Evolutionary conservation across 441 rosid genomes (phyloP).

Genomic region (Cnidoscolus chayamansa): DNA sequence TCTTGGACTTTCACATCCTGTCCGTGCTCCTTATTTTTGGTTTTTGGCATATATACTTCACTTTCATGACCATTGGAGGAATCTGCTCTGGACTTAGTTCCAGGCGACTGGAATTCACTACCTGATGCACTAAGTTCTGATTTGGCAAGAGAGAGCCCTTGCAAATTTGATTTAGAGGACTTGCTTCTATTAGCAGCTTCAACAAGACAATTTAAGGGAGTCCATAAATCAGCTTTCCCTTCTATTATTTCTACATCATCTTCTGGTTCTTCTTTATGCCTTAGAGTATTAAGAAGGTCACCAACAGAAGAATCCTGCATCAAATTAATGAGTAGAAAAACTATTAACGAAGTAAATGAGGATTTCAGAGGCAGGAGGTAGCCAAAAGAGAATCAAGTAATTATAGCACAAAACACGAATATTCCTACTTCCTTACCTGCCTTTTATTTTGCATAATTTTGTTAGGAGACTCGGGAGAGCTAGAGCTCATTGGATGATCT

Average conservation of each 20-base stretch:
- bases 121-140: constrained; percentile 30
- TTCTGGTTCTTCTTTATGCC: constrained; percentile 29
- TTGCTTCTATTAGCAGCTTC: constrained; percentile 79
- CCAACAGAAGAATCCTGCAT: constrained; percentile 41
- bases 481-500: constrained; percentile 42
- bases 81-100: constrained; percentile 34
- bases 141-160: constrained; percentile 32
- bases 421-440: constrained; percentile 43
- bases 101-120: constrained; percentile 30
- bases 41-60: constrained; percentile 30
- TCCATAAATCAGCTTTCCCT: constrained; percentile 62
- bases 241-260: constrained; percentile 38
- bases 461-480: constrained; percentile 45
- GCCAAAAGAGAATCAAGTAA: constrained; percentile 4
- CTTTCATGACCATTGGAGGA: constrained; percentile 29
- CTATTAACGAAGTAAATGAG: background rate
- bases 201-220: constrained; percentile 68
- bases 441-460: constrained; percentile 33
- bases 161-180: constrained; percentile 47
- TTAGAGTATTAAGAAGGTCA: constrained; percentile 34
- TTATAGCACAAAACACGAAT: constrained; percentile 6
- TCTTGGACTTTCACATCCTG: constrained; percentile 35
- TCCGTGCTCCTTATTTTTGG: constrained; percentile 44
- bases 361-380: background rate
- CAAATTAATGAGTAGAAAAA: constrained; percentile 3